Evolutionary conservation across 179 eudicot species (phyloP).

Genomic region (Beta corolliflora): DNA sequence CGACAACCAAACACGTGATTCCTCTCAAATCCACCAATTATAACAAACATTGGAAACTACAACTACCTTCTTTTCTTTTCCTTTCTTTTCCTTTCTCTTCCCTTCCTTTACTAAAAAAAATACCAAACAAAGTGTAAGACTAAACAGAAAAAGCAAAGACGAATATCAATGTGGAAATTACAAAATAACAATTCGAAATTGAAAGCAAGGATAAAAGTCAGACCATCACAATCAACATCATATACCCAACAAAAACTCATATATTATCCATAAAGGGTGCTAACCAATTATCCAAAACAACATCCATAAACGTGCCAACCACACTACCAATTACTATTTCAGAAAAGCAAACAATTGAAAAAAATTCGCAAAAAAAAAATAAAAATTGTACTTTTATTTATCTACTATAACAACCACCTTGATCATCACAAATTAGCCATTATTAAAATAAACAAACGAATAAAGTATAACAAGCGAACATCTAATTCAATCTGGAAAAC

Average conservation of each 20-base stretch:
- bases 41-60: too few relatives aligned
- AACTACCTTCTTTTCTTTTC: too few relatives aligned
- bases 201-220: background rate
- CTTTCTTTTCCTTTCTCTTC: too few relatives aligned
- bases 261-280: background rate
- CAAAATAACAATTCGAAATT: too few relatives aligned
- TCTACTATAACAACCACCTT: background rate
- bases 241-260: background rate
- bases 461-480: background rate
- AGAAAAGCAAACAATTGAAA: background rate
- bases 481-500: background rate
- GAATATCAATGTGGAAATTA: too few relatives aligned
- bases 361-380: background rate
- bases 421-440: background rate
- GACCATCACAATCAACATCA: background rate
- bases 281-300: background rate
- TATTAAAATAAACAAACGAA: background rate
- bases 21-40: too few relatives aligned
- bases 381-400: background rate
- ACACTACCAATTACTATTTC: background rate
- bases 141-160: too few relatives aligned
- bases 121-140: too few relatives aligned
- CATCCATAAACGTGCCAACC: background rate
- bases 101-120: too few relatives aligned
- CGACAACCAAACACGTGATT: too few relatives aligned